Conservation (phyloP, 2,329 filamentous ascomycete genomes). For the Thielaviopsis cerberus region DNA sequence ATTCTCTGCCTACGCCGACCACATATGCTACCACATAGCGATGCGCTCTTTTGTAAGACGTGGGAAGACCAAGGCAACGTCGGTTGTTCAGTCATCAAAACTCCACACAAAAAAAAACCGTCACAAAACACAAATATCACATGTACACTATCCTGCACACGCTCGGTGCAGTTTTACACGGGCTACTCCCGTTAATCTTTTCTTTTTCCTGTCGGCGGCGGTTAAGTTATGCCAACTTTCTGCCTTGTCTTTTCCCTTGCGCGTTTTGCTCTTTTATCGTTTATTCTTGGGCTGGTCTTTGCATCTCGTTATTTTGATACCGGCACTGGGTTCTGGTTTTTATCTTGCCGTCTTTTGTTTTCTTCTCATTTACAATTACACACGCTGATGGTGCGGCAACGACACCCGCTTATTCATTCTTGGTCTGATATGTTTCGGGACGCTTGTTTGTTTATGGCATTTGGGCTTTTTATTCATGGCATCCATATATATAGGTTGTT, state of each 20-base stretch:
- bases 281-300: background rate
- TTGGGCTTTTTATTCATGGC: background rate
- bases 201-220: background rate
- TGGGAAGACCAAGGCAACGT: background rate
- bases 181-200: background rate
- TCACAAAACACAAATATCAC: background rate
- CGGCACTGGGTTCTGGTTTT: background rate
- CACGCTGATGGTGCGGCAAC: background rate
- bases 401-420: background rate
- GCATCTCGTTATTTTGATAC: background rate
- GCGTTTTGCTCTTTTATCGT: background rate
- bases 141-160: background rate
- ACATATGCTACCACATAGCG: background rate
- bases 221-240: background rate
- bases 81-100: background rate
- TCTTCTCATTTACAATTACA: background rate
- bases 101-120: background rate
- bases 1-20: too few species aligned
- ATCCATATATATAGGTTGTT: background rate
- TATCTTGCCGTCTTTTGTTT: background rate
- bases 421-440: background rate
- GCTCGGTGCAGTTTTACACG: background rate
- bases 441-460: background rate
- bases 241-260: background rate
- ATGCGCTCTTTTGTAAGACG: background rate